phyloP scores from a whole-genome alignment of 306 rosid species.

The Oemleria cerasiformis region DNA sequence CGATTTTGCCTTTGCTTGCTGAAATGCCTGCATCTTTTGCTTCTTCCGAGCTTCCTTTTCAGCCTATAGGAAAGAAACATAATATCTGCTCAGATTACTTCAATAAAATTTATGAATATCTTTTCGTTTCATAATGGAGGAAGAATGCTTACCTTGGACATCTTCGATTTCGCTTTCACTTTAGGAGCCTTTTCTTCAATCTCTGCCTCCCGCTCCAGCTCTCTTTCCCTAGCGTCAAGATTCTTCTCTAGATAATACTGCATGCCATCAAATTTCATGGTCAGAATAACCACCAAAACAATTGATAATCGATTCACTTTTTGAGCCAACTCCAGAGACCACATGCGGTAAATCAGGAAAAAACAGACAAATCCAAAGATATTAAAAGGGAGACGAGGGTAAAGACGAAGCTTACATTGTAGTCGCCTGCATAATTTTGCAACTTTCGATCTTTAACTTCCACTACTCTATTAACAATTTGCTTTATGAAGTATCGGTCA shows the following conservation, averaged over 20 bases:
- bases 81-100: constrained; percentile 2
- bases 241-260: constrained; percentile 96
- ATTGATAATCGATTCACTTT: not conserved
- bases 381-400: not conserved
- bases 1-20: constrained; percentile 86
- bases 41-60: constrained; percentile 94
- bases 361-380: not conserved
- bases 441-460: constrained; percentile 68
- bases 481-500: constrained; percentile 89
- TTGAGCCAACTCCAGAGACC: not conserved
- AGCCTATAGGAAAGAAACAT: constrained; percentile 44
- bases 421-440: constrained; percentile 91
- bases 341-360: not conserved
- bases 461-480: constrained; percentile 90
- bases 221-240: constrained; percentile 79
- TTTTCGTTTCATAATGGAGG: not conserved
- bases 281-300: constrained; percentile 17
- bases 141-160: constrained; percentile 72
- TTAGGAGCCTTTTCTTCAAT: constrained; percentile 91
- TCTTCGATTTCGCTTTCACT: constrained; percentile 93
- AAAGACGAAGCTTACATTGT: constrained; percentile 58
- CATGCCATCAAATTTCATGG: constrained; percentile 20
- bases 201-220: constrained; percentile 86
- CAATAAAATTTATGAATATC: not conserved
- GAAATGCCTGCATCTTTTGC: constrained; percentile 86